Conservation (phyloP, 306 rosid species). For the Myrica gale region DNA sequence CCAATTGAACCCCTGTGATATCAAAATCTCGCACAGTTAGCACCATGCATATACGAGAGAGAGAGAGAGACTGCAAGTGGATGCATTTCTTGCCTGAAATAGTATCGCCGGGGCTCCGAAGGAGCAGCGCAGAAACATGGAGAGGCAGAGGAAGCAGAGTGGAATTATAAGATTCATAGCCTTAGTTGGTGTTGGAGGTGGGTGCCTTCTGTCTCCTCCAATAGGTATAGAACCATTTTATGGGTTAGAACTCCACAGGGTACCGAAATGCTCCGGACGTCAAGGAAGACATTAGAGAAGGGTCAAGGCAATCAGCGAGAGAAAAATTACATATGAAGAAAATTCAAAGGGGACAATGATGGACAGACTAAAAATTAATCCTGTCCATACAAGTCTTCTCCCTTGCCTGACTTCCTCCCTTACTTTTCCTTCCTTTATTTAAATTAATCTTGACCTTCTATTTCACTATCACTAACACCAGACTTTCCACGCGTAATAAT, state of each 20-base stretch:
- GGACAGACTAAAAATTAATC: too few relatives aligned
- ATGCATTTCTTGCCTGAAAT: conserved; percentile 51
- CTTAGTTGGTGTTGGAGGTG: conserved; percentile 13
- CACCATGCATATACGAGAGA: neutral
- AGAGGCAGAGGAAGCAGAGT: conserved; percentile 35
- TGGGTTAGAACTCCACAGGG: neutral
- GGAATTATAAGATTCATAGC: conserved; percentile 34
- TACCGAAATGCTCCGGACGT: neutral
- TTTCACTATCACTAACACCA: too few relatives aligned
- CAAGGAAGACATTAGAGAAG: neutral
- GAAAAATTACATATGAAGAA: neutral
- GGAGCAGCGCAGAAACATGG: conserved; percentile 36
- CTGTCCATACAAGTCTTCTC: too few relatives aligned
- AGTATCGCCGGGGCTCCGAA: conserved; percentile 48
- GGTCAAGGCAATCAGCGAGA: too few relatives aligned
- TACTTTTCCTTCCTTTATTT: too few relatives aligned
- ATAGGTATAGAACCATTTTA: neutral
- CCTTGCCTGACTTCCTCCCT: too few relatives aligned
- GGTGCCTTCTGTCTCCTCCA: conserved; percentile 16
- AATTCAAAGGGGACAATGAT: neutral
- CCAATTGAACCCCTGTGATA: conserved; percentile 78
- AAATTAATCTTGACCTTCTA: too few relatives aligned
- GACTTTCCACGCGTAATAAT: too few relatives aligned
- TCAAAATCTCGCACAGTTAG: neutral
- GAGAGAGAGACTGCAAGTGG: neutral